Percentiles rank a stretch among this genome's conserved stretches.
Evolutionary conservation across 2,329 filamentous ascomycete species (phyloP).

Genomic region (Rhynchosporium secalis): DNA sequence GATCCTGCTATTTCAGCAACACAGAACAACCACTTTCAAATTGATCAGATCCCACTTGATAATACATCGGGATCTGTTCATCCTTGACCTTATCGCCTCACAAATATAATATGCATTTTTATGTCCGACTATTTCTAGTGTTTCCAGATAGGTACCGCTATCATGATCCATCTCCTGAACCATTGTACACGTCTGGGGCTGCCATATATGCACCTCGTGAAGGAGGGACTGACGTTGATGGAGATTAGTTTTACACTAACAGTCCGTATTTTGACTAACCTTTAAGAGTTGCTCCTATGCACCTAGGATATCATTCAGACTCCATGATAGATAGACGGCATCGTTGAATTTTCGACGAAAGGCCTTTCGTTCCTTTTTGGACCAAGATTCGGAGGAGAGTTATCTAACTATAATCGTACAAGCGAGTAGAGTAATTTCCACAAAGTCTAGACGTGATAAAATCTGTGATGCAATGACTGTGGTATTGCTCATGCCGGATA

Average conservation of each 20-base stretch:
- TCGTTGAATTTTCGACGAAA: constrained; percentile 8
- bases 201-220: constrained; percentile 5
- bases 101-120: not conserved
- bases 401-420: constrained; percentile 4
- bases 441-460: not conserved
- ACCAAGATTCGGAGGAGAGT: not conserved
- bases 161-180: not conserved
- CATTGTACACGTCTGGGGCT: constrained; percentile 3
- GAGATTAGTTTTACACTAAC: not conserved
- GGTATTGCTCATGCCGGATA: not conserved
- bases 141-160: not conserved
- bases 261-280: constrained; percentile 9
- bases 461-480: constrained; percentile 3
- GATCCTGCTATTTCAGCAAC: constrained; percentile 4
- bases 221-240: not conserved
- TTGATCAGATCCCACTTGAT: not conserved
- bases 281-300: constrained; percentile 10
- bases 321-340: not conserved
- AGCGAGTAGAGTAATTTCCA: constrained; percentile 6
- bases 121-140: not conserved
- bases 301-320: constrained; percentile 8
- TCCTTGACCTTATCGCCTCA: constrained; percentile 1
- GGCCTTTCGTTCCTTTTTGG: not conserved
- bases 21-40: constrained; percentile 9
- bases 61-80: constrained; percentile 1